Base-by-base conservation (phyloP, 257 asterid species). In the Cruciata laevipes region DNA sequence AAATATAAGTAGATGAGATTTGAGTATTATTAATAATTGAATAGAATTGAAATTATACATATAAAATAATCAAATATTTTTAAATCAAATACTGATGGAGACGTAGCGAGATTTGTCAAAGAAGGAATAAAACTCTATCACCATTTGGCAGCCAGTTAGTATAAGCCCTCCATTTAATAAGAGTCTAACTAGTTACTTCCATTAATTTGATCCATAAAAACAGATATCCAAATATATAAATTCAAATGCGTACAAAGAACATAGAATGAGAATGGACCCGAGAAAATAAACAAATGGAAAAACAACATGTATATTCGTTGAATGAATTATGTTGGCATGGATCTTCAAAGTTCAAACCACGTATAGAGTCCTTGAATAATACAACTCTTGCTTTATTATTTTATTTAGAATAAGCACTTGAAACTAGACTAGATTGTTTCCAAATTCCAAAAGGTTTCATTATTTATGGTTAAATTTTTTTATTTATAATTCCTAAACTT, bases 81-180 rank as follows among this genome's bases (percentile, higher is more conserved):
- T n/a, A n/a, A n/a, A 37, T 37, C 42, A 37, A 37, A 37, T 0
- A 16, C 8, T 12, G 63, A 58, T 60, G 40, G 42, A 16, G 65
- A 60, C 4, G 40, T 17, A 14, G 20, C 51, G 2, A 2, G 2
- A 2, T 59, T 59, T 24, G 63, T 25, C 63, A 27, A 59, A 14
- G 64, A 23, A 9, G 23, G 1, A 27, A n/a, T 18, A 60, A 30
- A 60, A 25, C 18, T 27, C 23, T 60, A 32, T 13, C 61, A 60
- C 65, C 65, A 60, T 60, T 60, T 60, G 65, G 65, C 65, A 60
- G 23, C 11, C 20, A 27, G 31, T 25, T 3, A 14, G 64, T 52
- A 20, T 7, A 6, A 55, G 30, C 21, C 61, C 61, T 21, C 60
- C 27, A 53, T 6, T 25, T 13, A 3, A 59, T 59, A 59, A 59